These are phyloP conservation scores for Epichloe sp. DNA, from an alignment of 2,329 filamentous ascomycete species.

Conservation along the genomic window DNA sequence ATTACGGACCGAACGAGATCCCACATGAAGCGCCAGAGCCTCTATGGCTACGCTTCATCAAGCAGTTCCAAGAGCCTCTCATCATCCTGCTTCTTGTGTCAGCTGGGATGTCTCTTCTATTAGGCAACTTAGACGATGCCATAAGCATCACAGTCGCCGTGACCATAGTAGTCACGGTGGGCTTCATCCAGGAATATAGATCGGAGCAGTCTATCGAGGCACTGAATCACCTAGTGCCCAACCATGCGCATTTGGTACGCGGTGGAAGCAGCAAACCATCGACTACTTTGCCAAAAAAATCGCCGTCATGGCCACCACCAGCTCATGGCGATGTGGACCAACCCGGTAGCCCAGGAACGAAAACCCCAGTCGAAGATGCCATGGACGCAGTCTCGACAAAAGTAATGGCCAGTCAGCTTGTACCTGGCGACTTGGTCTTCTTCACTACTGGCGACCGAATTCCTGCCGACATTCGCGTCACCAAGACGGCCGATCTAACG, in stretches of 20 bases:
- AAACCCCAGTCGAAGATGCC: conserved; percentile 47
- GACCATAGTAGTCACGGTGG: conserved; percentile 90
- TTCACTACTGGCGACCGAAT: conserved; percentile 96
- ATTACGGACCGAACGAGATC: conserved; percentile 85
- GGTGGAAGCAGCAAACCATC: conserved; percentile 27
- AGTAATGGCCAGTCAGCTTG: conserved; percentile 74
- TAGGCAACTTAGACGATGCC: conserved; percentile 90
- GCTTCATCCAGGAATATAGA: conserved; percentile 93
- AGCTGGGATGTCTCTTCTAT: conserved; percentile 73
- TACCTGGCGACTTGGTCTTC: conserved; percentile 82
- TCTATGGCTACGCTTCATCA: conserved; percentile 85
- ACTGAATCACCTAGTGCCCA: conserved; percentile 82
- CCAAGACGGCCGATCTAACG: conserved; percentile 73
- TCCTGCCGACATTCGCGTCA: conserved; percentile 90
- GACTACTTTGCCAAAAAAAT: conserved; percentile 20
- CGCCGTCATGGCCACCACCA: conserved; percentile 35
- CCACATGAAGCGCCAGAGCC: conserved; percentile 89
- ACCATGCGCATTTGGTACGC: conserved; percentile 89
- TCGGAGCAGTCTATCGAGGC: conserved; percentile 97
- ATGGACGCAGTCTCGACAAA: conserved; percentile 67
- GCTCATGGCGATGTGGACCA: conserved; percentile 32
- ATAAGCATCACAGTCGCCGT: conserved; percentile 92
- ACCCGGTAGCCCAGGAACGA: conserved; percentile 28
- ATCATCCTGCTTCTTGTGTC: conserved; percentile 87
- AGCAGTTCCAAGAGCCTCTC: conserved; percentile 92